A percentile compares a stretch with the other conserved stretches of the same genome.
Evolutionary conservation across 441 rosid genomes (phyloP).

Genomic region (Sinapis alba): DNA sequence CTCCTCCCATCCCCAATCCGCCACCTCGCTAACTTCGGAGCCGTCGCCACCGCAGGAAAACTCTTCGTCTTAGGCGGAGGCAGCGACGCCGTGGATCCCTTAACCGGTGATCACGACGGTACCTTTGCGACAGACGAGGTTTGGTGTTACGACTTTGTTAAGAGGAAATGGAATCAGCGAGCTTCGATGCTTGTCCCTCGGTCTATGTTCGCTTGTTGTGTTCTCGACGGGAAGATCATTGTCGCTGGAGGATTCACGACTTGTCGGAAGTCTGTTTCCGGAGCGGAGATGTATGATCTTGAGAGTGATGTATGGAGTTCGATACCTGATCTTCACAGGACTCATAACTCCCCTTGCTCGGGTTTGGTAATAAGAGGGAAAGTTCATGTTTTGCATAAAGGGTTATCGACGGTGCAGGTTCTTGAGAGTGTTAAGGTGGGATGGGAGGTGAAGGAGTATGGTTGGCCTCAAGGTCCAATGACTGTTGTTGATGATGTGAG

Average conservation of each 20-base stretch:
- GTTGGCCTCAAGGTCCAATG: constrained; percentile 93
- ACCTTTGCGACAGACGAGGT: constrained; percentile 91
- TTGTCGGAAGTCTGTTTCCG: constrained; percentile 81
- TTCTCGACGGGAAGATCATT: constrained; percentile 76
- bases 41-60: constrained; percentile 61
- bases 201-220: constrained; percentile 92
- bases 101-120: constrained; percentile 92
- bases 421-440: constrained; percentile 57
- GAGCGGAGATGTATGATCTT: constrained; percentile 89
- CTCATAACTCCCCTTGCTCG: constrained; percentile 88
- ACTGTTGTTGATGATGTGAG: constrained; percentile 67
- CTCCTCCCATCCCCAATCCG: constrained; percentile 82
- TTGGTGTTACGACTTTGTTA: constrained; percentile 84
- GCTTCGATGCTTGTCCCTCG: constrained; percentile 90
- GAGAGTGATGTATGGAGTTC: constrained; percentile 75
- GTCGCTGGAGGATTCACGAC: constrained; percentile 95
- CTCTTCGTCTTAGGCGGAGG: constrained; percentile 93
- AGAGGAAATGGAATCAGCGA: constrained; percentile 59
- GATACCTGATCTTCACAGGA: constrained; percentile 78
- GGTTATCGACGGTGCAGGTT: constrained; percentile 83
- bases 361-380: constrained; percentile 73
- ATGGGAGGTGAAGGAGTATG: constrained; percentile 79
- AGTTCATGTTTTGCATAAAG: constrained; percentile 82
- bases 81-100: constrained; percentile 89
- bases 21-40: constrained; percentile 86